Evolutionary conservation across 2,329 filamentous ascomycete genomes (phyloP).

Genomic region (Simplicillium sp.): DNA sequence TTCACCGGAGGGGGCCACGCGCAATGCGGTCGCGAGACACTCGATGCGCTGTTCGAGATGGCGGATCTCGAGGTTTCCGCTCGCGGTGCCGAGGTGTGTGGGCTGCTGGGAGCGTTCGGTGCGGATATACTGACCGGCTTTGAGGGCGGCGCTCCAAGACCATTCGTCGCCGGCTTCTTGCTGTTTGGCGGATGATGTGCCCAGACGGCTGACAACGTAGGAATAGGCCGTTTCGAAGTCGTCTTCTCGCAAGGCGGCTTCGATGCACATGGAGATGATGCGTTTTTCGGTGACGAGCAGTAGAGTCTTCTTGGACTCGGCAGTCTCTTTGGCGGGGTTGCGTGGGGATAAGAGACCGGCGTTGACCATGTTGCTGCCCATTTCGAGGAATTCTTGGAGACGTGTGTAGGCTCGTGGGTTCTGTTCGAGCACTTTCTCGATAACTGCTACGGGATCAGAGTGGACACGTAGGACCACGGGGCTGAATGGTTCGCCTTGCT

Average conservation of each 20-base stretch:
- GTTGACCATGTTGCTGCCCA: slow-evolving; percentile 57
- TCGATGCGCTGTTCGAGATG: slow-evolving; percentile 76
- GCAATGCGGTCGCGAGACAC: slow-evolving; percentile 64
- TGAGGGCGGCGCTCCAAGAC: slow-evolving; percentile 70
- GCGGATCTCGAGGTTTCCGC: slow-evolving; percentile 52
- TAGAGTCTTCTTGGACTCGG: slow-evolving; percentile 17
- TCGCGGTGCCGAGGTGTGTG: slow-evolving; percentile 51
- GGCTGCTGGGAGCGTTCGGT: slow-evolving; percentile 42
- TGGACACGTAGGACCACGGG: slow-evolving; percentile 72
- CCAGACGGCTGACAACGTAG: slow-evolving; percentile 65
- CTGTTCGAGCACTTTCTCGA: slow-evolving; percentile 65
- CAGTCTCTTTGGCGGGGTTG: neutral
- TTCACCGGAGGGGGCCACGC: slow-evolving; percentile 60
- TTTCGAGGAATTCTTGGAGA: slow-evolving; percentile 61
- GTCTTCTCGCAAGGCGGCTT: slow-evolving; percentile 65
- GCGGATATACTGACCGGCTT: slow-evolving; percentile 65
- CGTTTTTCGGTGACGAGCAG: slow-evolving; percentile 46
- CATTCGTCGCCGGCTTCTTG: slow-evolving; percentile 44
- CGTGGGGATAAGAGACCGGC: slow-evolving; percentile 34
- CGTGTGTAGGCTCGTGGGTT: slow-evolving; percentile 67
- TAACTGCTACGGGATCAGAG: slow-evolving; percentile 62
- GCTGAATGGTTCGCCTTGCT: slow-evolving; percentile 71
- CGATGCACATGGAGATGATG: slow-evolving; percentile 71
- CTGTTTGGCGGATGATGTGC: slow-evolving; percentile 15
- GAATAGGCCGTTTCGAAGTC: slow-evolving; percentile 84